These are phyloP conservation scores for Chenopodium quinoa DNA, from an alignment of 148 eudicot genomes.

Conservation along the genomic window DNA sequence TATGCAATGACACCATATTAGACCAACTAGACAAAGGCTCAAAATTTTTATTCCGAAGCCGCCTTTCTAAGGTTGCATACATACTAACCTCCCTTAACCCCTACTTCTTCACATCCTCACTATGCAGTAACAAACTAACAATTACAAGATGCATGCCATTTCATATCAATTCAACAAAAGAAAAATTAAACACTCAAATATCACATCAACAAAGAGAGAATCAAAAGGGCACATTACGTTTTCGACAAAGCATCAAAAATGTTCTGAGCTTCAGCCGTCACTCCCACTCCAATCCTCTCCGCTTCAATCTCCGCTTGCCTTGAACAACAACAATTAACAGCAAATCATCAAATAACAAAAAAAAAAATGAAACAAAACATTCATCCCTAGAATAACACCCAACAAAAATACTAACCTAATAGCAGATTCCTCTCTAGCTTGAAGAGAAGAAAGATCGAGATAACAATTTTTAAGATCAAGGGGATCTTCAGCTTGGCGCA, in stretches of 20 bases:
- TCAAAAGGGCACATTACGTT: slow-evolving; percentile 57
- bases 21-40: not conserved
- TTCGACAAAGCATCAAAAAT: slow-evolving; percentile 90
- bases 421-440: slow-evolving; percentile 80
- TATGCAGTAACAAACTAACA: not conserved
- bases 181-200: not conserved
- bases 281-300: slow-evolving; percentile 96
- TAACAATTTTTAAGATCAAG: slow-evolving; percentile 63
- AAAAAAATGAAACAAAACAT: not conserved
- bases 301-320: slow-evolving; percentile 97
- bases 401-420: slow-evolving; percentile 50
- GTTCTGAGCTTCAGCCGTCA: slow-evolving; percentile 80
- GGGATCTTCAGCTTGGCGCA: slow-evolving; percentile 78
- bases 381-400: not conserved
- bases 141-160: not conserved
- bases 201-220: not conserved
- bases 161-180: not conserved
- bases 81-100: slow-evolving; percentile 6
- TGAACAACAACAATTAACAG: slow-evolving; percentile 14
- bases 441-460: slow-evolving; percentile 66
- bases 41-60: not conserved
- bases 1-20: not conserved
- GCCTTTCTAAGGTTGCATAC: not conserved
- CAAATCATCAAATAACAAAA: slow-evolving; percentile 4
- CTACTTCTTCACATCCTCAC: not conserved